Conservation (phyloP, 2,329 filamentous ascomycete genomes). For the Stromatinia cepivora region DNA sequence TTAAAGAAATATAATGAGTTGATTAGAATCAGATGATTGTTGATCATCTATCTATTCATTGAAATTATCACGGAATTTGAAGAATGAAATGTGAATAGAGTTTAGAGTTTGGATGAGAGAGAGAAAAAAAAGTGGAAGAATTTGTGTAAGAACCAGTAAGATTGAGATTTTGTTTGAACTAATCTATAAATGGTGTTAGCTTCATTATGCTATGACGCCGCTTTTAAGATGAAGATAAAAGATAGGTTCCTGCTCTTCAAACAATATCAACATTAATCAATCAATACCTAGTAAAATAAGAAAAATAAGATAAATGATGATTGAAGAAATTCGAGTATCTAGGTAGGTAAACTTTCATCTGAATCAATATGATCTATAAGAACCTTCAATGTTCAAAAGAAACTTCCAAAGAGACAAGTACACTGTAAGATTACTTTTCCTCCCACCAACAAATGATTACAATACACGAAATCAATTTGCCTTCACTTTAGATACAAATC, state of each 20-base stretch:
- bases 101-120: not conserved
- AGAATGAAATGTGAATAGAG: not conserved
- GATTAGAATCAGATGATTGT: slow-evolving; percentile 6
- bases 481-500: not conserved
- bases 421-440: too few relatives aligned
- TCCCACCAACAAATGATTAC: not conserved
- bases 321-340: not conserved
- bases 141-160: not conserved
- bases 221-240: not conserved
- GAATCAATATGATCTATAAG: too few relatives aligned
- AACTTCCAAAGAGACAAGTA: too few relatives aligned
- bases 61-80: not conserved
- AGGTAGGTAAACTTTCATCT: not conserved
- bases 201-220: not conserved
- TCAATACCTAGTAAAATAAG: too few relatives aligned
- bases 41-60: not conserved
- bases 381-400: too few relatives aligned
- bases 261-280: not conserved
- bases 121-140: slow-evolving; percentile 1
- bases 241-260: not conserved
- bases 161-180: not conserved
- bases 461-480: not conserved
- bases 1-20: not conserved
- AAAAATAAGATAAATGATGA: too few relatives aligned
- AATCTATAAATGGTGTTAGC: not conserved